Base-by-base conservation (phyloP, 169 alveolate species). In the Cryptosporidium viatorum region DNA sequence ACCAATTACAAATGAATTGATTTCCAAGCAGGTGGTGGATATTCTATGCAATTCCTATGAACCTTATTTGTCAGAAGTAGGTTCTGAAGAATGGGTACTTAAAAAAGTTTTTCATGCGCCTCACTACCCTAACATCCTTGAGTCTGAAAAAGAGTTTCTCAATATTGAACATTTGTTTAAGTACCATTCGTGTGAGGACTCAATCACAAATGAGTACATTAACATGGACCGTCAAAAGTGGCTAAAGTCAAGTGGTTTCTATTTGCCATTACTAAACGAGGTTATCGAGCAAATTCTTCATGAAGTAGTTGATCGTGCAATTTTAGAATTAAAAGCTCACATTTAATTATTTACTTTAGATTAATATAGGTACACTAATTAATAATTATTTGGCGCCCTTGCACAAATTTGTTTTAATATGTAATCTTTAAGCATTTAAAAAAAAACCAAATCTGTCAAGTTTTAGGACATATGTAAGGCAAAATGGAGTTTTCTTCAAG, bases 151-250 rank as follows among this genome's bases (percentile, higher is more conserved):
- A 65, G 89, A 80, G 39, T 37, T 80, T 3, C 75, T 80, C 41
- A 80, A 59, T 26, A 80, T 80, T 62, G 89, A 80, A 39, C 89
- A 80, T 45, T 58, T 80, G 16, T 80, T 80, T 41, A 80, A 65
- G 68, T 59, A 80, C 62, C 89, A 80, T 70, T 33, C 73, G 29
- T 80, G 89, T 48, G 89, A 80, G 43, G 89, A 80, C 45, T 29
- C 39, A 9, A 59, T 80, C 23, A 43, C 75, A 45, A 60, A 31
- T 37, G 75, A 65, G 39, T 65, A 43, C 21, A 65, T 43, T 37
- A 62, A 62, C 8, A 39, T 65, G 50, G 75, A 59, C 52, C 73
- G 89, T 43, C 21, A 50, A 29, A 18, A 65, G 50, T 80, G 89
- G 89, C 74, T 80, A 3, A 18, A 80, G 4, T 43, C 50, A 14